These are phyloP conservation scores for Jaltomata sinuosa DNA, from an alignment of 257 asterid genomes.

Conservation along the genomic window DNA sequence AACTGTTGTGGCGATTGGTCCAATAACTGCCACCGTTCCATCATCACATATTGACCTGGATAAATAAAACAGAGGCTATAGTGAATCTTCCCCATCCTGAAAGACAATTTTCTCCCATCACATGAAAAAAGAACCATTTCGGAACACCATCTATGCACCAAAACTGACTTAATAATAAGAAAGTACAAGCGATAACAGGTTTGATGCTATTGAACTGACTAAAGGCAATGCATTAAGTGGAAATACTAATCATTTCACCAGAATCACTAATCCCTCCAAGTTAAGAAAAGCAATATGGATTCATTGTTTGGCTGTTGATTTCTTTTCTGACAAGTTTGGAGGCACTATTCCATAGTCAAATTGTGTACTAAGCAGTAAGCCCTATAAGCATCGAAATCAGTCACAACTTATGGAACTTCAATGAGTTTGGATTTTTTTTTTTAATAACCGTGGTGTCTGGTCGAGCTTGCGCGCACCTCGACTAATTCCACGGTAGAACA, in stretches of 20 bases:
- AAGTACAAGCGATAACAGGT: neutral
- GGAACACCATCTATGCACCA: neutral
- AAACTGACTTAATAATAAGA: neutral
- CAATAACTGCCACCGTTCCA: constrained; percentile 90
- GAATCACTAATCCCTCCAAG: neutral
- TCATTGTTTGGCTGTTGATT: neutral
- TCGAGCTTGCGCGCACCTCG: no score
- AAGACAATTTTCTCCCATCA: neutral
- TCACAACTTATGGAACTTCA: neutral
- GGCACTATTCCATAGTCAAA: neutral
- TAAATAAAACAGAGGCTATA: constrained; percentile 2
- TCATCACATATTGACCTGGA: constrained; percentile 75
- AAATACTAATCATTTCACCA: neutral
- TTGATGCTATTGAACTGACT: neutral
- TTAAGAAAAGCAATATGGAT: neutral
- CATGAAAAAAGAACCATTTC: neutral
- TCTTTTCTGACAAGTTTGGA: neutral
- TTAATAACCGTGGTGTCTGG: no score
- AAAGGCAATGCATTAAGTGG: neutral
- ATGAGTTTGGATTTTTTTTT: no score
- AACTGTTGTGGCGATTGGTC: constrained; percentile 80
- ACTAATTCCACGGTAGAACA: no score
- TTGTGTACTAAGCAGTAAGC: neutral
- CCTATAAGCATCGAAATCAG: neutral
- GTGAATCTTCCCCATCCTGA: neutral